phyloP scores from a whole-genome alignment of 768 basidiomycete genomes.

The Hygrophoropsis aurantiaca region DNA sequence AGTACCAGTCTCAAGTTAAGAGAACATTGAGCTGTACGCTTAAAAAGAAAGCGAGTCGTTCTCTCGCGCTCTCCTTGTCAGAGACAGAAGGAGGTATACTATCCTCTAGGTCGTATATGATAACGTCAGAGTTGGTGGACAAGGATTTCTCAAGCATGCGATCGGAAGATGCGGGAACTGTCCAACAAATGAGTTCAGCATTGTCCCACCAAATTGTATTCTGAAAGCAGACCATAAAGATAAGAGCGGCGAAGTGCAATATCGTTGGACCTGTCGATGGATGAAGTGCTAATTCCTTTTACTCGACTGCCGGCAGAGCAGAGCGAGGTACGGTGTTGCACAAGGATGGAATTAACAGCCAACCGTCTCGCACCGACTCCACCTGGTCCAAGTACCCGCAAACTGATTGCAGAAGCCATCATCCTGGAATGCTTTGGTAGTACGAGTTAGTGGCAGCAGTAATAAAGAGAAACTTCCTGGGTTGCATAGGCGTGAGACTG shows the following conservation, averaged over 20 bases:
- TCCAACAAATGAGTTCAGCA: neutral
- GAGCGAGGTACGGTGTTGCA: too few relatives aligned
- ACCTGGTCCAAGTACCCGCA: too few relatives aligned
- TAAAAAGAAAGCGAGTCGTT: constrained; percentile 54
- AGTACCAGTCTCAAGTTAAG: constrained; percentile 1
- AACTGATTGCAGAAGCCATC: too few relatives aligned
- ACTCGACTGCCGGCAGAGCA: too few relatives aligned
- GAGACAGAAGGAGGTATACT: constrained; percentile 63
- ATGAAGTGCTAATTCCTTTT: neutral
- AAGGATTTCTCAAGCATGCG: constrained; percentile 83
- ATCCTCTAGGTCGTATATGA: constrained; percentile 91
- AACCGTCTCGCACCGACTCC: too few relatives aligned
- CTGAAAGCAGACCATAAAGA: constrained; percentile 47
- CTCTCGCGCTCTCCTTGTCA: constrained; percentile 62
- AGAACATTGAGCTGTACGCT: constrained; percentile 36
- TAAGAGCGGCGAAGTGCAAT: constrained; percentile 50
- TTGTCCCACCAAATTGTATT: neutral
- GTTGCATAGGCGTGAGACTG: too few relatives aligned
- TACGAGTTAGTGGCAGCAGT: too few relatives aligned
- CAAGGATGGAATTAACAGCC: too few relatives aligned
- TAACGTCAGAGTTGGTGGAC: constrained; percentile 59
- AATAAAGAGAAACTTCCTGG: too few relatives aligned
- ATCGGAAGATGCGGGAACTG: constrained; percentile 79
- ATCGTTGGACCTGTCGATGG: constrained; percentile 14
- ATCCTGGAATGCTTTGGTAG: too few relatives aligned